A percentile compares a stretch with the other conserved stretches of the same genome.
These are phyloP conservation scores for Pichia sp. DNA, from an alignment of 1,139 yeast genomes.

Conservation along the genomic window DNA sequence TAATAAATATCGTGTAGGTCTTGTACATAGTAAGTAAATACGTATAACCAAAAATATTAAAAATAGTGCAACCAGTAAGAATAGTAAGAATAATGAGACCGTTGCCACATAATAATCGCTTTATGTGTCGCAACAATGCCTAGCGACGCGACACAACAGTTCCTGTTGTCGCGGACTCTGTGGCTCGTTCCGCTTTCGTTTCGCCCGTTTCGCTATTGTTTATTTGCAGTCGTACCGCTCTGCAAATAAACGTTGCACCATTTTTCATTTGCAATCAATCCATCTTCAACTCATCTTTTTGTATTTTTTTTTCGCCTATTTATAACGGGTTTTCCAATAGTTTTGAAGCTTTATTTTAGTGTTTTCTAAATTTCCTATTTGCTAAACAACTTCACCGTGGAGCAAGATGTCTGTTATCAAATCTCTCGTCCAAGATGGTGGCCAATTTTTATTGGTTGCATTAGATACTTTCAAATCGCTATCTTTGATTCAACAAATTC, in stretches of 20 bases:
- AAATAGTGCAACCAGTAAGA: too few species aligned
- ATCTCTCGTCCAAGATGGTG: constrained; percentile 17
- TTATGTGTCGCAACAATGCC: too few species aligned
- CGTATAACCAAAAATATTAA: too few species aligned
- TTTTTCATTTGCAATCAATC: background rate
- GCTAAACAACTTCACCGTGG: too few species aligned
- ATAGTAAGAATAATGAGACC: too few species aligned
- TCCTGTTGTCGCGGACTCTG: too few species aligned
- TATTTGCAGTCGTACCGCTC: background rate
- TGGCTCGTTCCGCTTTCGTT: background rate
- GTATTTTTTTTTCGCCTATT: background rate
- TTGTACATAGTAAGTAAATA: too few species aligned
- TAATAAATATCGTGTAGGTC: too few species aligned
- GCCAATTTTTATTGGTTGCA: constrained; percentile 5
- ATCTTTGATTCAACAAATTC: constrained; percentile 30
- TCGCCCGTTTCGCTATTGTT: background rate
- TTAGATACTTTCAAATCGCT: constrained; percentile 14
- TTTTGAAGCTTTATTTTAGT: background rate
- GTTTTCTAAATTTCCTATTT: too few species aligned
- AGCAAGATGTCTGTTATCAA: constrained; percentile 27
- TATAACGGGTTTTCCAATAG: background rate
- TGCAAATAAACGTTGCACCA: background rate
- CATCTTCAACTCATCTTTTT: background rate
- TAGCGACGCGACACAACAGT: background rate
- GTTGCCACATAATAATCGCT: too few species aligned